Percentiles rank a stretch among this genome's conserved stretches.
phyloP scores from a whole-genome alignment of 208 protist species.

The Crithidia thermophila region DNA sequence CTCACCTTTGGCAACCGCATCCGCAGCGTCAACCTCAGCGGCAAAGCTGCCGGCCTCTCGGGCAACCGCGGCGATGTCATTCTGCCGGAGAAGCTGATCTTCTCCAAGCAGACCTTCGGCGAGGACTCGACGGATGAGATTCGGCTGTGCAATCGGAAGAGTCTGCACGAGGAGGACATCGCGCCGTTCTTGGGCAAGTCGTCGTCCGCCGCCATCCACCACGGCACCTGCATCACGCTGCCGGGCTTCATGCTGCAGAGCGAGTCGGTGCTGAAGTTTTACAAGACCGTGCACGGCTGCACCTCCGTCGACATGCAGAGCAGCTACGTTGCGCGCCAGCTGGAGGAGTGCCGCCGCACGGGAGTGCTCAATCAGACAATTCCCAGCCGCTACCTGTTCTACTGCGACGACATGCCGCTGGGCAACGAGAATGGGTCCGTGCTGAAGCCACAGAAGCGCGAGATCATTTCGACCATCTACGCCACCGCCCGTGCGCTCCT shows the following conservation, averaged over 20 bases:
- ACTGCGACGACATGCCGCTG: slow-evolving; percentile 80
- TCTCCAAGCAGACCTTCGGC: slow-evolving; percentile 83
- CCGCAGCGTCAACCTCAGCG: slow-evolving; percentile 75
- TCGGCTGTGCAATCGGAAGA: slow-evolving; percentile 65
- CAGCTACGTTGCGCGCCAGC: slow-evolving; percentile 76
- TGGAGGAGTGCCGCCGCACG: slow-evolving; percentile 73
- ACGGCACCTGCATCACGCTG: slow-evolving; percentile 69
- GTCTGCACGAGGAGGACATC: slow-evolving; percentile 42
- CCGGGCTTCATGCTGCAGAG: slow-evolving; percentile 83
- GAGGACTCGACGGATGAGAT: slow-evolving; percentile 83
- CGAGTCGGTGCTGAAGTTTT: slow-evolving; percentile 70
- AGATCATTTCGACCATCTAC: slow-evolving; percentile 73
- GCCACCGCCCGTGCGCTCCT: slow-evolving; percentile 55
- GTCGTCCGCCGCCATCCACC: slow-evolving; percentile 37
- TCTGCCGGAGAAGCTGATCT: slow-evolving; percentile 74
- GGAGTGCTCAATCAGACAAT: slow-evolving; percentile 56
- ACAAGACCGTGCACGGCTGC: slow-evolving; percentile 79
- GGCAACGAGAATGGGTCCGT: slow-evolving; percentile 57
- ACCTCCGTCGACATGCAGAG: slow-evolving; percentile 85
- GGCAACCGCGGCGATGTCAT: slow-evolving; percentile 85
- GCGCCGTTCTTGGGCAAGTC: slow-evolving; percentile 48
- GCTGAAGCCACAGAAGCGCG: slow-evolving; percentile 44
- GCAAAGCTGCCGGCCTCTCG: slow-evolving; percentile 64
- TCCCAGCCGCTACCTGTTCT: slow-evolving; percentile 79
- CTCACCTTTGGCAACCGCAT: slow-evolving; percentile 79